Evolutionary conservation across 2,329 filamentous ascomycete genomes (phyloP), one percentile per base, ranked within the genome.

Genomic region (Pseudocercospora pini-densiflorae): DNA sequence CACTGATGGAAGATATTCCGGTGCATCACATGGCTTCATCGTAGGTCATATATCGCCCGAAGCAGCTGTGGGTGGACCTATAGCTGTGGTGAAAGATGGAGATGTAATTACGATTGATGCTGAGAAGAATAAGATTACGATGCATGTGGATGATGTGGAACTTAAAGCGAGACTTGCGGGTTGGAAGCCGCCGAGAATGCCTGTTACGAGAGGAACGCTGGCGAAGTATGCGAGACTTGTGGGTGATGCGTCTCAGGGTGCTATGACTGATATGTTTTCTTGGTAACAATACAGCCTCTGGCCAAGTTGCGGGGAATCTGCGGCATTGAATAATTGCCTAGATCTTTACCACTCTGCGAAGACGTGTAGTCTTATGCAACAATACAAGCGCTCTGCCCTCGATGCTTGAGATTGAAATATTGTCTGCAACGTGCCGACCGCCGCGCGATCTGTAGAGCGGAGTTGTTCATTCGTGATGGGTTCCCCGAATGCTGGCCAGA

Each of bases 1-100:
- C 58, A 98, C 94, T 0, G 94, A 98, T 77, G 94, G 94, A 0
- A 84, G 94, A 54, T 98, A 97, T 79, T 91, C 88, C 55, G 94
- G 94, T 33, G 94, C 93, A 1, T 91, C 87, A 62, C 94, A 97
- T 78, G 93, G 93, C 0, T 97, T 97, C 79, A 95, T 97, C 75
- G 92, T 98, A 16, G 94, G 94, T 0, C 94, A 97, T 75, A 92
- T 97, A 14, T 91, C 92, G 2, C 94, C 94, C 2, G 94, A 98
- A 80, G 94, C 94, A 0, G 92, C 92, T 1, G 90, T 90, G 1
- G 94, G 94, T 16, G 94, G 94, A 0, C 94, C 94, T 0, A 93
- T 98, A 75, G 94, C 91, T 0, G 82, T 97, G 5, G 92, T 97
- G 2, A 77, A 83, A 72, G 87, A 96, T 73, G 94, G 92, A 1